Evolutionary conservation across 2,329 filamentous ascomycete species (phyloP).

Genomic region (Cadophora luteo-olivacea): DNA sequence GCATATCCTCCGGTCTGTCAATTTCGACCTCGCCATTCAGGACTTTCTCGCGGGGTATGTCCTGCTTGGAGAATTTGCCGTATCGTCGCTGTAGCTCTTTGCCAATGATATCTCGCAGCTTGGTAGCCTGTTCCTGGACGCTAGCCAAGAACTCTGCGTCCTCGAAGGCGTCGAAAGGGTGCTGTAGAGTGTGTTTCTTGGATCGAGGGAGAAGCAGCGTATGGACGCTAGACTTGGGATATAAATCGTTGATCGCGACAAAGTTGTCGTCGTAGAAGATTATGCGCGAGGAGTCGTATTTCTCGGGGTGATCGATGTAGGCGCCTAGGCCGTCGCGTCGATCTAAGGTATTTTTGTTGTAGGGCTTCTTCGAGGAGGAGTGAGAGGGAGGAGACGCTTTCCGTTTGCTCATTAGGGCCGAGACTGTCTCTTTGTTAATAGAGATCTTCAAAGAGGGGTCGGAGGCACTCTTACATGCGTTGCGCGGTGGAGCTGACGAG

Average conservation of each 20-base stretch:
- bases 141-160: slow-evolving; percentile 71
- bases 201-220: slow-evolving; percentile 86
- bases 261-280: slow-evolving; percentile 72
- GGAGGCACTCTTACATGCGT: slow-evolving; percentile 51
- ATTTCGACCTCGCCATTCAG: slow-evolving; percentile 63
- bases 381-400: slow-evolving; percentile 29
- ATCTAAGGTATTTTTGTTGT: slow-evolving; percentile 43
- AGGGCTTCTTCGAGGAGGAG: slow-evolving; percentile 23
- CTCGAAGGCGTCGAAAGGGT: slow-evolving; percentile 81
- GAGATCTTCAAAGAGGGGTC: not conserved
- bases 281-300: slow-evolving; percentile 63
- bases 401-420: slow-evolving; percentile 56
- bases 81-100: slow-evolving; percentile 76
- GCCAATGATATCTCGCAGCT: slow-evolving; percentile 70
- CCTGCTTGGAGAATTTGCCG: slow-evolving; percentile 66
- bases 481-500: slow-evolving; percentile 42
- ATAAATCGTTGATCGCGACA: slow-evolving; percentile 82
- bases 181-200: slow-evolving; percentile 60
- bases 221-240: slow-evolving; percentile 85
- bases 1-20: slow-evolving; percentile 58
- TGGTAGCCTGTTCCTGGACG: slow-evolving; percentile 65
- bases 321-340: slow-evolving; percentile 66
- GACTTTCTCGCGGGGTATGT: slow-evolving; percentile 68
- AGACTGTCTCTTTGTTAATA: slow-evolving; percentile 47
- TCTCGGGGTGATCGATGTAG: slow-evolving; percentile 70